Base-by-base conservation (phyloP, 306 rosid species). In the Dicorynia guianensis region DNA sequence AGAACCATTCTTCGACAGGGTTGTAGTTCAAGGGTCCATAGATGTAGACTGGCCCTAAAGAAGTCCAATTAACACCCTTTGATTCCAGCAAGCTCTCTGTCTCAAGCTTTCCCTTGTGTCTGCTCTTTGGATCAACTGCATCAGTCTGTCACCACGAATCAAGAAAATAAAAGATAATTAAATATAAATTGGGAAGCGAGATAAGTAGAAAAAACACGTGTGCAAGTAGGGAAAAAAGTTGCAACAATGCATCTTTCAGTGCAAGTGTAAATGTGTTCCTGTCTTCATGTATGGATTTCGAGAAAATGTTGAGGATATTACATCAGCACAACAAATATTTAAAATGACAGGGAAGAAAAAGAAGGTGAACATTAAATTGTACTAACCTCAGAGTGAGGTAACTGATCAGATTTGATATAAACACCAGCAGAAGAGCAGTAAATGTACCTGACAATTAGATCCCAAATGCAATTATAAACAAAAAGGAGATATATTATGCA, bases 91-190 rank as follows among this genome's bases (percentile, higher is more conserved):
- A 81, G 86, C 82, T 92, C 80, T 95, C 98, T 18, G 97, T 95
- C 85, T 95, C 97, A 42, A 95, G 98, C 93, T 95, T 95, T 76
- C 99, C 99, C 93, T 95, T 95, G 85, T 95, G 99, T 76, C 99
- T 87, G 83, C 99, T 92, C 89, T 92, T 95, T n/a, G 97, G 97
- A 83, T 95, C 98, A 79, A 92, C 98, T 70, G 97, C 93, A 82
- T 90, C 97, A 9, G 2, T 42, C 98, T 95, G 69, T 69, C 71
- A 82, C 75, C 65, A 74, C 11, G 59, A 59, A 70, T 62, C 74
- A 48, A 33, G 18, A 53, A 39, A 56, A 71, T 72, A 19, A 39
- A 35, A 55, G 7, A 46, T 48, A 42, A 12, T 12, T 11, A 36
- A 43, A 17, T 8, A 69, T n/a, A 35, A 40, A 53, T 42, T 17